Evolutionary conservation across 2,329 filamentous ascomycete species (phyloP).

Genomic region (Diplodia mutila): DNA sequence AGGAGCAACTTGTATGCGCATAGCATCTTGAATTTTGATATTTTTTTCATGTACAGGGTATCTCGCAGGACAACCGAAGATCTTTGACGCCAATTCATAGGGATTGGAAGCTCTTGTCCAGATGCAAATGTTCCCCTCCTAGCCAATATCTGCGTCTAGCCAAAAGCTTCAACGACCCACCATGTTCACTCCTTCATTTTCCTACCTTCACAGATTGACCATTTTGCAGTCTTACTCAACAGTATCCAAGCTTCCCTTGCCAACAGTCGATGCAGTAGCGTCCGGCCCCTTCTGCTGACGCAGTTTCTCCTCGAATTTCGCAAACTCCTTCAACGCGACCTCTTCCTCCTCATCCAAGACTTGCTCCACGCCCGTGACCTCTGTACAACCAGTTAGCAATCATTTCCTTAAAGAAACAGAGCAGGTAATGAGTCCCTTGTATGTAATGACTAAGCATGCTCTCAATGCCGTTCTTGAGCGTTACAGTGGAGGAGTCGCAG

Average conservation of each 20-base stretch:
- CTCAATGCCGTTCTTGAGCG: conserved; percentile 96
- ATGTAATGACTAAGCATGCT: no score
- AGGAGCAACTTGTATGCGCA: no score
- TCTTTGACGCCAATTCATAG: neutral
- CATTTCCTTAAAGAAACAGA: no score
- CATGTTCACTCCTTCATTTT: neutral
- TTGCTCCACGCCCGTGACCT: conserved; percentile 90
- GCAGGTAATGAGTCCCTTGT: no score
- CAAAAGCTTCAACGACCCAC: neutral
- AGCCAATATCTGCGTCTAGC: neutral
- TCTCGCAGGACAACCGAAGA: neutral
- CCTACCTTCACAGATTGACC: neutral
- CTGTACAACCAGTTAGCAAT: no score
- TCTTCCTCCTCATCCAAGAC: conserved; percentile 92
- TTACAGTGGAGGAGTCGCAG: conserved; percentile 96
- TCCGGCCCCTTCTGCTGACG: conserved; percentile 60
- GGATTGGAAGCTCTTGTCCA: neutral
- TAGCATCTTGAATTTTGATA: neutral
- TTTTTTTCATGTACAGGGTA: neutral
- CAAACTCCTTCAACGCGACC: conserved; percentile 83
- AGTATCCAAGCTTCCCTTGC: conserved; percentile 58
- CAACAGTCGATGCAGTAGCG: conserved; percentile 54
- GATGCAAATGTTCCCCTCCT: neutral
- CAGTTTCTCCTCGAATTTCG: conserved; percentile 89
- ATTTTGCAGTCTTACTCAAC: conserved; percentile 36